Evolutionary conservation across 495 filamentous ascomycete genomes (phyloP).

Genomic region (Trichoderma erinaceum): DNA sequence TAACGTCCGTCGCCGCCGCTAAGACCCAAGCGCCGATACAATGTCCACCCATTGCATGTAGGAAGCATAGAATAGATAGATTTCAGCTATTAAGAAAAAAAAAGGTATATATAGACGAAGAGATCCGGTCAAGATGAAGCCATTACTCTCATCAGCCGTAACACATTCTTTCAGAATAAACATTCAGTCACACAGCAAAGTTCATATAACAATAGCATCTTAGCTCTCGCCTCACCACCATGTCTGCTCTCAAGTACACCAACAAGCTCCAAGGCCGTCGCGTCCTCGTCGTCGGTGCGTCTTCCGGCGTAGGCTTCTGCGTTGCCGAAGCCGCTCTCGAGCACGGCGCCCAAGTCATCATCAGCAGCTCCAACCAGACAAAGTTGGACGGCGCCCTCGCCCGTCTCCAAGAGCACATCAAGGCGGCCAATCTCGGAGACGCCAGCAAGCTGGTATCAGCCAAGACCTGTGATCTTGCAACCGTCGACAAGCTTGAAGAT

Average conservation of each 20-base stretch:
- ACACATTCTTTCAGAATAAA: neutral
- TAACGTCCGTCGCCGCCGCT: conserved; percentile 11
- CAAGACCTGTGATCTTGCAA: conserved; percentile 47
- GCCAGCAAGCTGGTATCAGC: conserved; percentile 24
- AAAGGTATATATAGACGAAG: neutral
- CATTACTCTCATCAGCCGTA: neutral
- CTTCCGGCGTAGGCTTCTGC: conserved; percentile 50
- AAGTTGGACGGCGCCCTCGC: conserved; percentile 36
- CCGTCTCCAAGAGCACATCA: conserved; percentile 28
- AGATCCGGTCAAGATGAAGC: neutral
- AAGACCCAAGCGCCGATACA: neutral
- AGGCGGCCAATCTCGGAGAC: conserved; percentile 30
- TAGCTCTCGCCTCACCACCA: neutral
- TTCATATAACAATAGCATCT: too few species aligned
- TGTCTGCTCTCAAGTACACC: conserved; percentile 23
- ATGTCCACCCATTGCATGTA: neutral
- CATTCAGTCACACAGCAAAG: too few species aligned
- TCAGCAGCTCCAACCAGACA: conserved; percentile 46
- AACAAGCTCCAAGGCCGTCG: conserved; percentile 36
- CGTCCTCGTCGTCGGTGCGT: conserved; percentile 51
- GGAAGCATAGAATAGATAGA: neutral
- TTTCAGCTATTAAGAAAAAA: neutral
- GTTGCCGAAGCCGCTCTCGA: conserved; percentile 48
- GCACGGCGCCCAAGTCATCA: conserved; percentile 45
- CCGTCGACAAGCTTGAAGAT: conserved; percentile 36